A percentile compares a stretch with the other conserved stretches of the same genome.
phyloP scores from a whole-genome alignment of 257 asterid species.

The Solanum stenotomum region DNA sequence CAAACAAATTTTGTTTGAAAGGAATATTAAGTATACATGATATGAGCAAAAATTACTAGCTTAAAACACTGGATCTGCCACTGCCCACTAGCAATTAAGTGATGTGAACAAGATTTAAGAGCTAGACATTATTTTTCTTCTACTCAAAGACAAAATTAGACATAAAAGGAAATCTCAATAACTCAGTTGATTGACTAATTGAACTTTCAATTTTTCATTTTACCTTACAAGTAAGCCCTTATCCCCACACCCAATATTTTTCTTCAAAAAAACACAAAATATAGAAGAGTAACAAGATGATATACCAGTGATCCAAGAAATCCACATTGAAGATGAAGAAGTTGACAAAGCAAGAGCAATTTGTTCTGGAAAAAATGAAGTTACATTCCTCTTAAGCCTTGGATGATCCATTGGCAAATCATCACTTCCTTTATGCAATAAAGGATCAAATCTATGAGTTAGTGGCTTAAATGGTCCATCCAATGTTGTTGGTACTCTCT shows the following conservation, averaged over 20 bases:
- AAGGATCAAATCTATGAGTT: constrained; percentile 46
- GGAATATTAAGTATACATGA: not conserved
- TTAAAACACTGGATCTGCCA: not conserved
- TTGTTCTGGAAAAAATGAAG: constrained; percentile 64
- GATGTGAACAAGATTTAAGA: not conserved
- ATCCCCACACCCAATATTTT: not conserved
- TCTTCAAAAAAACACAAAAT: not conserved
- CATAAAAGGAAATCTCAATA: not conserved
- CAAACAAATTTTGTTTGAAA: not conserved
- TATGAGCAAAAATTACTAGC: not conserved
- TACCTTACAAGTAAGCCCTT: not conserved
- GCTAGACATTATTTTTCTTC: not conserved
- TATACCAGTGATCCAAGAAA: constrained; percentile 87
- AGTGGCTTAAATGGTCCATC: constrained; percentile 76
- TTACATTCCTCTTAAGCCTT: constrained; percentile 41
- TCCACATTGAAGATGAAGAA: constrained; percentile 57
- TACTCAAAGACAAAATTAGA: not conserved
- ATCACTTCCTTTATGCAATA: constrained; percentile 60
- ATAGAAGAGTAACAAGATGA: not conserved
- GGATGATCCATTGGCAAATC: constrained; percentile 79
- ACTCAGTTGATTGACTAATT: not conserved
- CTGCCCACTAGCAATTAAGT: not conserved
- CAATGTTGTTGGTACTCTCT: constrained; percentile 46
- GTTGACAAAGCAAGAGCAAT: constrained; percentile 59
- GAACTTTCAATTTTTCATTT: too few relatives aligned